Percentiles rank a stretch among this genome's conserved stretches.
Evolutionary conservation across 176 grass and related monocot species (phyloP).

Genomic region (Carex littledalei): DNA sequence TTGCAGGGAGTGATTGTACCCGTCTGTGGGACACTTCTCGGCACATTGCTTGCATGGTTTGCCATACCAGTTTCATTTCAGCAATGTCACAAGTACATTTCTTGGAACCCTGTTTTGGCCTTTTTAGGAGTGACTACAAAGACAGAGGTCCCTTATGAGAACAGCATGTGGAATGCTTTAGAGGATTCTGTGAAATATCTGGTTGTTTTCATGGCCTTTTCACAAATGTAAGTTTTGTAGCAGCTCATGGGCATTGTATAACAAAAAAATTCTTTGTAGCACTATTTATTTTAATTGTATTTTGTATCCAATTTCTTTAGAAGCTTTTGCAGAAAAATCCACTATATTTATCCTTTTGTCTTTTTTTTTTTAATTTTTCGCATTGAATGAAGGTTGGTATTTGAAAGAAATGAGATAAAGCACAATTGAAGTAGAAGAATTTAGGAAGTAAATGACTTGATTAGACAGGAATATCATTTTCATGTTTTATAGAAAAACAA

Average conservation of each 20-base stretch:
- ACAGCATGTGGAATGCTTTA: conserved; percentile 71
- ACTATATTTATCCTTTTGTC: no score
- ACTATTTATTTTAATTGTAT: no score
- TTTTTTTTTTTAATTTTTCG: no score
- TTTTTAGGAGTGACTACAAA: conserved; percentile 42
- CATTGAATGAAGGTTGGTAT: neutral
- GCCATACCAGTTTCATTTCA: conserved; percentile 65
- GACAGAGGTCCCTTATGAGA: conserved; percentile 58
- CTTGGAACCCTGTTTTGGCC: conserved; percentile 42
- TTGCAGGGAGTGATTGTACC: conserved; percentile 68
- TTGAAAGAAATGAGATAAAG: neutral
- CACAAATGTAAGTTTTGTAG: conserved; percentile 57
- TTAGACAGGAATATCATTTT: neutral
- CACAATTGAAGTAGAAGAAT: neutral
- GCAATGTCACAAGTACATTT: conserved; percentile 58
- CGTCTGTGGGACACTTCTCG: conserved; percentile 52
- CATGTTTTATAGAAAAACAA: neutral
- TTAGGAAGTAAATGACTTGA: neutral
- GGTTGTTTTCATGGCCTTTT: conserved; percentile 85
- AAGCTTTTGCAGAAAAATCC: no score
- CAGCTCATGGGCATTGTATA: conserved; percentile 4
- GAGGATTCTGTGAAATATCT: conserved; percentile 86
- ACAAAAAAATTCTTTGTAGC: conserved; percentile 14
- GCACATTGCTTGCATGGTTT: conserved; percentile 69
- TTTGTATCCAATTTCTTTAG: no score